Base-by-base conservation (phyloP, 371 early-diverging fungal species). In the Parasitella parasitica region DNA sequence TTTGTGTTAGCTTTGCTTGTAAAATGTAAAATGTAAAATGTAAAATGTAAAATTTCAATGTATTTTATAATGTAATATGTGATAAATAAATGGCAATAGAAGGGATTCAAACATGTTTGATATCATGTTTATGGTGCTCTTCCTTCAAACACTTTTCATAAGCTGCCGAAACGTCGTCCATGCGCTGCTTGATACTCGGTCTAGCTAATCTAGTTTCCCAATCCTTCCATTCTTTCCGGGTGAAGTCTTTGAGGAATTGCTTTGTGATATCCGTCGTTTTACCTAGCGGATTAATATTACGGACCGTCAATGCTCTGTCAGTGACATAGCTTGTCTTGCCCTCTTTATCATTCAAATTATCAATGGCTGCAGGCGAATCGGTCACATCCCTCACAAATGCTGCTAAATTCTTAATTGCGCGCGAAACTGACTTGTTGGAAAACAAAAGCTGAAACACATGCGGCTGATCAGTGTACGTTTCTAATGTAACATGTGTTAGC, bases 391-490 rank as follows among this genome's bases (percentile, higher is more conserved):
- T 52, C 13, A 73, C 69, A 59, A 76, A 76, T 1, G 58, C 54
- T 12, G 66, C 69, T 20, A 76, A 24, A 24, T 57, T 68, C 12
- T 56, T 56, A 3, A 71, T 48, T 2, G 76, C 67, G 11, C 63
- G 34, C 4, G 57, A 56, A 12, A 70, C 61, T 5, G 63, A 18
- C 46, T 69, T 69, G 22, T 69, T 70, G 0, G 68, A 62, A 15
- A 77, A 63, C 39, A 89, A 68, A 52, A 87, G 69, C 22, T 85
- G 85, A 62, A 91, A 93, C 5, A 91, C 91, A 59, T 93, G 94
- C 4, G 90, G 86, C 85, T 92, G 92, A 59, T 92, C 94, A 5
- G 73, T 76, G 64, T 85, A 92, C 28, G 75, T 30, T 54, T 80
- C 77, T 9, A 77, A 43, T 16, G 54, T 57, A 2, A 81, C 70